Evolutionary conservation across 2,329 filamentous ascomycete species (phyloP), one percentile per base, ranked within the genome.

Genomic region (Seiridium cupressi): DNA sequence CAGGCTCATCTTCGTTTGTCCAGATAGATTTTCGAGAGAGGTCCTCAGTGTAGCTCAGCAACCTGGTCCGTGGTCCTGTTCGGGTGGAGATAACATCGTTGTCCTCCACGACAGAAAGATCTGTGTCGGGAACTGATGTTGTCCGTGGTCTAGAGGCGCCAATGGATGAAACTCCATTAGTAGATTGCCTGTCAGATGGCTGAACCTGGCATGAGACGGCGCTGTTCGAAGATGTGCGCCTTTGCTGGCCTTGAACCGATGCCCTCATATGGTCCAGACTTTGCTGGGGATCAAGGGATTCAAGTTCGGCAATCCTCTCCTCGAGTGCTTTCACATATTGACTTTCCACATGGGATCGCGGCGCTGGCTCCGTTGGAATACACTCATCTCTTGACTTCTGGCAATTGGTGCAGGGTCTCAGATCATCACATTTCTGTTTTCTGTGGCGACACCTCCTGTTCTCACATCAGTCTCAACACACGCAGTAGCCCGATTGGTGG

Each of bases 301-400:
- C 56, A 2, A 58, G 46, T 36, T 58, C 56, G 35, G 56, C 56
- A 9, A 51, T 51, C 9, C 47, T 51, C 47, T 48, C 56, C 36
- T 51, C 47, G 5, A 51, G 46, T 10, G 56, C 46, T n/a, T 42
- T 58, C 7, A 58, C 56, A 31, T 57, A 57, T 34, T 57, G 40
- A 46, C 40, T 47, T 10, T 57, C 44, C 44, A 57, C 55, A 32
- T 47, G 32, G 4, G 55, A 44, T 31, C 55, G 55, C n/a, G 55
- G 44, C n/a, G 44, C 40, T 13, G 55, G 44, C 31, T 57, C 55
- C 4, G 55, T 57, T 11, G 55, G 55, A 4, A 44, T 44, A 38
- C 61, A 63, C 38, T 63, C 59, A 18, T 59, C 61, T 38, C 56
- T 55, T 10, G 61, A 63, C n/a, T 54, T 51, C 18, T 57, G 36